phyloP scores from a whole-genome alignment of 1,139 yeast species.

The Magnusiomyces magnusii region DNA sequence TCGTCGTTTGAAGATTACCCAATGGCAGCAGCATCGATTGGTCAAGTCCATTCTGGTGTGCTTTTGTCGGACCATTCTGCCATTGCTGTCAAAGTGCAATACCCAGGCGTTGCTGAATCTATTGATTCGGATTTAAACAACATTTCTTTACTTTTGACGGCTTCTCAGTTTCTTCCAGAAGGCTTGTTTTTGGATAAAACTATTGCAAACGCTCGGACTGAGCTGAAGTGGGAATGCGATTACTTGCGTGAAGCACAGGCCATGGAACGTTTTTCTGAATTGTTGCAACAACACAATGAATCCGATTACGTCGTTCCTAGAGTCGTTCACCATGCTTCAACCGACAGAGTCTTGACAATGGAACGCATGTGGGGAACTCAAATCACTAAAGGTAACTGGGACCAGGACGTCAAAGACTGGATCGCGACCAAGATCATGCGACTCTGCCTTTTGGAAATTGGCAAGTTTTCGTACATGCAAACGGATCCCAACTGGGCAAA shows the following conservation, averaged over 20 bases:
- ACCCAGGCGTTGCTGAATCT: slow-evolving; percentile 94
- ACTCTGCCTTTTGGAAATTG: slow-evolving; percentile 77
- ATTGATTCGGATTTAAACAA: slow-evolving; percentile 93
- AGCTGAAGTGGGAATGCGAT: slow-evolving; percentile 97
- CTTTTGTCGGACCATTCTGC: slow-evolving; percentile 47
- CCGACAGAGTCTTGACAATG: slow-evolving; percentile 84
- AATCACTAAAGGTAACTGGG: slow-evolving; percentile 69
- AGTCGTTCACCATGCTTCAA: slow-evolving; percentile 70
- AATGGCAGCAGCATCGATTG: slow-evolving; percentile 95
- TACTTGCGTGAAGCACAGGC: slow-evolving; percentile 84
- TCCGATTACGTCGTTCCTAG: slow-evolving; percentile 71
- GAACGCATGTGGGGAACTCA: slow-evolving; percentile 78
- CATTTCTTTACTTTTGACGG: slow-evolving; percentile 69
- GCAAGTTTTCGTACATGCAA: slow-evolving; percentile 85
- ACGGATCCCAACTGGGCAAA: slow-evolving; percentile 99
- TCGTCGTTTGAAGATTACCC: slow-evolving; percentile 79
- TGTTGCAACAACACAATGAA: slow-evolving; percentile 47
- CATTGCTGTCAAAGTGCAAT: slow-evolving; percentile 95
- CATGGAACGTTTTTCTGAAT: slow-evolving; percentile 57
- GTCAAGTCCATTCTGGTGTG: slow-evolving; percentile 88
- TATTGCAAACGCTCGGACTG: slow-evolving; percentile 86
- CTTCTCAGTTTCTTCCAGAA: slow-evolving; percentile 79
- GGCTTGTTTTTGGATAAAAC: slow-evolving; percentile 90
- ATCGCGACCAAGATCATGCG: slow-evolving; percentile 84
- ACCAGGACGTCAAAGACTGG: slow-evolving; percentile 67